phyloP scores from a whole-genome alignment of 352 stramenopile species.

The Globisporangium sylvaticum region DNA sequence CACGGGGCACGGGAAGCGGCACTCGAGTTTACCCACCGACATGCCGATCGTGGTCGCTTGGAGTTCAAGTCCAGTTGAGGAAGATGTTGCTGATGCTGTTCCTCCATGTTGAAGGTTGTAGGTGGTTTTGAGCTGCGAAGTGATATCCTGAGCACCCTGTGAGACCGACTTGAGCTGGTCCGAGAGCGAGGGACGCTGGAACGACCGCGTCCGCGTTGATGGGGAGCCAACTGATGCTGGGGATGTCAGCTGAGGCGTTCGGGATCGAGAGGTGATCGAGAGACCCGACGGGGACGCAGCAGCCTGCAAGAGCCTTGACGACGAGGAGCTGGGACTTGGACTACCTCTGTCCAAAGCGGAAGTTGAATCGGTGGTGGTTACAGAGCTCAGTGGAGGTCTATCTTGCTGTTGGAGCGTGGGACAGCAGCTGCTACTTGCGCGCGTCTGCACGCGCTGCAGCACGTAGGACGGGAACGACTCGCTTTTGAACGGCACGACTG shows the following conservation, averaged over 20 bases:
- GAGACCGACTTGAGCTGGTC: conserved; percentile 69
- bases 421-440: not conserved
- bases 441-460: conserved; percentile 23
- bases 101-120: conserved; percentile 35
- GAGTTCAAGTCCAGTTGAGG: conserved; percentile 8
- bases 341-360: not conserved
- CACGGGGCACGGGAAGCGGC: conserved; percentile 57
- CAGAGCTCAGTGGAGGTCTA: not conserved
- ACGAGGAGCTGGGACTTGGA: not conserved
- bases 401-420: not conserved
- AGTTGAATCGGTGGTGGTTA: not conserved
- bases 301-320: not conserved
- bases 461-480: conserved; percentile 63
- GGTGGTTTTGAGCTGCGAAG: conserved; percentile 33
- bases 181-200: conserved; percentile 41
- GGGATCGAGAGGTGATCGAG: conserved; percentile 5
- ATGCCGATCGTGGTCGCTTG: conserved; percentile 51
- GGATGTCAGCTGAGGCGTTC: not conserved
- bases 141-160: conserved; percentile 43
- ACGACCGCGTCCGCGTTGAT: not conserved
- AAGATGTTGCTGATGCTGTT: not conserved
- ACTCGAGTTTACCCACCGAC: conserved; percentile 49
- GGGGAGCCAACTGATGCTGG: not conserved
- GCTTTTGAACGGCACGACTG: conserved; percentile 48
- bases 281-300: too few species aligned